Evolutionary conservation across 768 basidiomycete genomes (phyloP).

Genomic region (Boletus pseudo-olivaceus): DNA sequence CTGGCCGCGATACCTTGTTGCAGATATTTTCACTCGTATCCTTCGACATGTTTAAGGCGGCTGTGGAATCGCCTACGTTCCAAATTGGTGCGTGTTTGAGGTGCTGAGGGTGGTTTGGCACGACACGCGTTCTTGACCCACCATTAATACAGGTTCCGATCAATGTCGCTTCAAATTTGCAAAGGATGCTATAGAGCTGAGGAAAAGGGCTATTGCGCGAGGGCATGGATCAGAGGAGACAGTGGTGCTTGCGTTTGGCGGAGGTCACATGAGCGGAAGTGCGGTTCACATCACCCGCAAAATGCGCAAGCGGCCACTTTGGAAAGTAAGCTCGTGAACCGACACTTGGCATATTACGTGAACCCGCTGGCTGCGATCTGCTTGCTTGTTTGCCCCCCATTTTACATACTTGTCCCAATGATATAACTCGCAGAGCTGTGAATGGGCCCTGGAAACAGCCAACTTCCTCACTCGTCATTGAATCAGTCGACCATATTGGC

Average conservation of each 20-base stretch:
- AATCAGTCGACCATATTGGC: neutral
- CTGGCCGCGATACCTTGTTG: slow-evolving; percentile 65
- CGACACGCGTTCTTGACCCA: slow-evolving; percentile 9
- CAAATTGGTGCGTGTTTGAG: slow-evolving; percentile 58
- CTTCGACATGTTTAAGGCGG: slow-evolving; percentile 84
- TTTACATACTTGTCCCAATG: slow-evolving; percentile 21
- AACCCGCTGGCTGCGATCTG: slow-evolving; percentile 17
- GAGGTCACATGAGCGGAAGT: slow-evolving; percentile 60
- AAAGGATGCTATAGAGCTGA: slow-evolving; percentile 80
- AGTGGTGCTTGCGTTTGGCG: slow-evolving; percentile 89
- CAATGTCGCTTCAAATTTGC: slow-evolving; percentile 90
- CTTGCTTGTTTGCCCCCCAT: slow-evolving; percentile 15
- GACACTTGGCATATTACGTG: slow-evolving; percentile 29
- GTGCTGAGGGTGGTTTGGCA: slow-evolving; percentile 6
- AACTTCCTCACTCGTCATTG: neutral
- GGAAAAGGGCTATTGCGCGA: slow-evolving; percentile 74
- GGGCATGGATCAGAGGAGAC: slow-evolving; percentile 78
- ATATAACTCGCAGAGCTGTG: slow-evolving; percentile 5
- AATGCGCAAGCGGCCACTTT: slow-evolving; percentile 78
- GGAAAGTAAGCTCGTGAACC: slow-evolving; percentile 74
- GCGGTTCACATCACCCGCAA: slow-evolving; percentile 88
- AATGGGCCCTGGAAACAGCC: neutral
- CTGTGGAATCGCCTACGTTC: slow-evolving; percentile 75
- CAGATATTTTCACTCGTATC: slow-evolving; percentile 77
- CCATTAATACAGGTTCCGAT: slow-evolving; percentile 56